Evolutionary conservation across 2,329 filamentous ascomycete genomes (phyloP), one percentile per base, ranked within the genome.

Genomic region (Arthrocladium fulminans): DNA sequence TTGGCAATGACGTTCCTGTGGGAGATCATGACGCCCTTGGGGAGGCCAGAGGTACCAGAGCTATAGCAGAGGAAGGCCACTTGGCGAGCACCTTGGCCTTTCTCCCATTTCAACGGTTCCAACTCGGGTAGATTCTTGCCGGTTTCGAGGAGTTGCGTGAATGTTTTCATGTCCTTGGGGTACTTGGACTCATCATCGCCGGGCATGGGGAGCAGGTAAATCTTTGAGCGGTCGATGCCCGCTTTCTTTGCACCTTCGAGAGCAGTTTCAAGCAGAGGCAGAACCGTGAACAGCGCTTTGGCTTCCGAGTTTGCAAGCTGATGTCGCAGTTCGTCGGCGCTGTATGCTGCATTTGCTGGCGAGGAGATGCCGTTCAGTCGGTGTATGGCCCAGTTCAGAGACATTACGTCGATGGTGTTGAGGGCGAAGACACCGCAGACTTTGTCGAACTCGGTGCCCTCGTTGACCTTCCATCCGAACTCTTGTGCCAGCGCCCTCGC

Each of bases 21-120:
- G 2, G 84, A 85, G 51, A 90, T 85, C 81, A 86, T 88, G 46
- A 89, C 86, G 38, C 84, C 86, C 82, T 88, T 88, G 13, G 86
- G 86, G 30, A 89, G 67, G 2, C 86, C 86, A 9, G 84, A 88
- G 1, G 86, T 90, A 17, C 86, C 86, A 61, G 81, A 86, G 0
- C 83, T 88, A 63, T 87, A 89, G 67, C 84, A 88, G 38, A 94
- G 71, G 61, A 85, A 90, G 0, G 86, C 83, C 4, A 80, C 80
- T 58, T 83, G 81, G 47, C 78, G 77, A 29, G 76, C 60, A 20
- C 62, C 68, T 47, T 72, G 67, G 4, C 68, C 68, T 7, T 65
- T 61, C 12, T 55, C 53, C 68, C 69, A 72, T 45, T 62, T 63
- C 49, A 69, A 48, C 13, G 59, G 63, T 45, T 71, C 68, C 7